Evolutionary conservation across 345 rosid species (phyloP).

Genomic region (Linum usitatissimum): DNA sequence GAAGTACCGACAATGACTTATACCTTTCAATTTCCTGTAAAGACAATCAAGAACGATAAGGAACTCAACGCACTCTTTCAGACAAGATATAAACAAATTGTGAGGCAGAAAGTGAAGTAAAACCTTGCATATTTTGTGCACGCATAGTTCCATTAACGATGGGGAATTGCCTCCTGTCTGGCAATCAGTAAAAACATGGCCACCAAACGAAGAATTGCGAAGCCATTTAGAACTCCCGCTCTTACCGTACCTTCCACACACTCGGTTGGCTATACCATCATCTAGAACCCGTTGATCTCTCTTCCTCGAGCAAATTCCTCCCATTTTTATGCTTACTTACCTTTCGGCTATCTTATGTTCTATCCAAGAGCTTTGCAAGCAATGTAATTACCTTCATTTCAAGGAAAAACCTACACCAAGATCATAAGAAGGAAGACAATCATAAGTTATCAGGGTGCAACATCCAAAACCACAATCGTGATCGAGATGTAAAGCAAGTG

Average conservation of each 20-base stretch:
- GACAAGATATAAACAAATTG: neutral
- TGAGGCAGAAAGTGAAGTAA: neutral
- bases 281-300: slow-evolving; percentile 19
- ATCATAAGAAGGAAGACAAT: neutral
- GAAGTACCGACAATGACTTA: slow-evolving; percentile 18
- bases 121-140: slow-evolving; percentile 18
- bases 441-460: neutral
- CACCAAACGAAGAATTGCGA: slow-evolving; percentile 5
- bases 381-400: neutral
- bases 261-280: slow-evolving; percentile 10
- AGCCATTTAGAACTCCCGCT: slow-evolving; percentile 23
- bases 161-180: slow-evolving; percentile 15
- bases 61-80: neutral
- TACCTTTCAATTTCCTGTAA: slow-evolving; percentile 14
- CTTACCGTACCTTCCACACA: slow-evolving; percentile 12
- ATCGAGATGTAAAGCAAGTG: neutral
- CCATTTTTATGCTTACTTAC: slow-evolving; percentile 10
- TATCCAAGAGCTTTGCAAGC: neutral
- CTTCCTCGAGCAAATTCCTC: slow-evolving; percentile 24
- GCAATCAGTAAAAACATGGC: slow-evolving; percentile 9
- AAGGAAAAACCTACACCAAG: neutral
- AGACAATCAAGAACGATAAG: neutral
- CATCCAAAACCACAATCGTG: neutral
- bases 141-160: slow-evolving; percentile 22
- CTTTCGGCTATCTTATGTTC: no score